phyloP scores from a whole-genome alignment of 2,329 filamentous ascomycete species.

The Sphaerulina populicola region DNA sequence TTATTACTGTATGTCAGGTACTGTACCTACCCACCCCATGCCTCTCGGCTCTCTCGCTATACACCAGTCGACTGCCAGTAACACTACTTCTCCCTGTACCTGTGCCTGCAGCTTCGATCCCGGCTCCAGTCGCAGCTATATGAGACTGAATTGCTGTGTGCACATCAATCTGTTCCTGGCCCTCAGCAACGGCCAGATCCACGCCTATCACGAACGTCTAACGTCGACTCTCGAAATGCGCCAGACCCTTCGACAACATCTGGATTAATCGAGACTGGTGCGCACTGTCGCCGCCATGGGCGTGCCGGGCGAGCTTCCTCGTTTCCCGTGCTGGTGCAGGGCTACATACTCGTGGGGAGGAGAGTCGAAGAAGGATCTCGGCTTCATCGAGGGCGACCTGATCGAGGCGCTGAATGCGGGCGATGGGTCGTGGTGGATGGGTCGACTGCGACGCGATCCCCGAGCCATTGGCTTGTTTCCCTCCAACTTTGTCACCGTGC shows the following conservation, averaged over 20 bases:
- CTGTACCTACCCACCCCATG: too few relatives aligned
- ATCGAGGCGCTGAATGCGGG: conserved; percentile 98
- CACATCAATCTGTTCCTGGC: neutral
- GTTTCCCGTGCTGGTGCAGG: conserved; percentile 36
- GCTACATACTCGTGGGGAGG: conserved; percentile 38
- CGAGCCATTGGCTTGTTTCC: conserved; percentile 88
- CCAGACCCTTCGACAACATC: conserved; percentile 1
- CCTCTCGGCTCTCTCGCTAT: too few relatives aligned
- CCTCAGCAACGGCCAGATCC: conserved; percentile 8
- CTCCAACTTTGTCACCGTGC: conserved; percentile 90
- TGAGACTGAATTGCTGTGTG: too few relatives aligned
- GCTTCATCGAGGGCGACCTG: conserved; percentile 93
- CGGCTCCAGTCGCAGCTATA: too few relatives aligned
- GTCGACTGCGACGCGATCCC: conserved; percentile 77
- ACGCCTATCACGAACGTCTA: conserved; percentile 1
- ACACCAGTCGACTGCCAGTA: too few relatives aligned
- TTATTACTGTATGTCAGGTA: too few relatives aligned
- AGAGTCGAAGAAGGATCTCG: conserved; percentile 79
- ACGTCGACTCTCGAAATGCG: conserved; percentile 6
- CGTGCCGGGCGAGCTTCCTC: conserved; percentile 19
- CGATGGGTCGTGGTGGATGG: conserved; percentile 98
- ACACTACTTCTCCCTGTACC: too few relatives aligned
- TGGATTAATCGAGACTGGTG: neutral
- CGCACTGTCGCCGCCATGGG: conserved; percentile 9
- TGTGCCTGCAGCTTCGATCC: too few relatives aligned